Percentiles rank a stretch among this genome's conserved stretches.
phyloP scores from a whole-genome alignment of 768 basidiomycete genomes.

The Tephrocybe sp. region DNA sequence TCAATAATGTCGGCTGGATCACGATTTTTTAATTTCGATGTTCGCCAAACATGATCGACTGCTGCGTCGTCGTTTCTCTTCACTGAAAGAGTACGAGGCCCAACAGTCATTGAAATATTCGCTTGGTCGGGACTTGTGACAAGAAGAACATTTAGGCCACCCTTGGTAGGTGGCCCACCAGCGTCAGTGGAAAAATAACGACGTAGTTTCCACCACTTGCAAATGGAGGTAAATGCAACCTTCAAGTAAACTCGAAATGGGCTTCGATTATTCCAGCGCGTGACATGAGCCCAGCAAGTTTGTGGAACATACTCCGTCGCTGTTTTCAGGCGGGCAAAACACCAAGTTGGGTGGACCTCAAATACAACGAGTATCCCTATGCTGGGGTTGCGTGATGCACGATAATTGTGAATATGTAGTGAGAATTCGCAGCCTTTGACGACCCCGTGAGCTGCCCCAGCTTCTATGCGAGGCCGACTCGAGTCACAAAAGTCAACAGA shows the following conservation, averaged over 20 bases:
- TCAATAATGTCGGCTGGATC: conserved; percentile 42
- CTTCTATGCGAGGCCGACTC: conserved; percentile 45
- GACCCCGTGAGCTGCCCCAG: conserved; percentile 63
- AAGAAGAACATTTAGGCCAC: conserved; percentile 45
- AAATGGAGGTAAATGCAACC: conserved; percentile 44
- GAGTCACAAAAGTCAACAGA: conserved; percentile 40
- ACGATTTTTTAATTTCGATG: conserved; percentile 36
- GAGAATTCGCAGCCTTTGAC: conserved; percentile 63
- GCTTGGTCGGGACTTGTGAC: conserved; percentile 44
- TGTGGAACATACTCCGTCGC: conserved; percentile 27
- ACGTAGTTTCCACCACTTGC: conserved; percentile 44
- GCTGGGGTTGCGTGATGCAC: conserved; percentile 55
- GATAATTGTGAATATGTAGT: conserved; percentile 60
- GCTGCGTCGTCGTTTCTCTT: conserved; percentile 46
- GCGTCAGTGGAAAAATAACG: conserved; percentile 33
- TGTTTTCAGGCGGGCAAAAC: conserved; percentile 44
- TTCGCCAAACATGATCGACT: conserved; percentile 32
- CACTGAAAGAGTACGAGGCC: conserved; percentile 37
- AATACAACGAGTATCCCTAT: conserved; percentile 51
- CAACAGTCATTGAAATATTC: conserved; percentile 50
- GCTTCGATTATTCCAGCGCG: conserved; percentile 51
- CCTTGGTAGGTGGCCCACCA: conserved; percentile 31
- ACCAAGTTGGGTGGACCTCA: conserved; percentile 61
- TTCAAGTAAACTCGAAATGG: conserved; percentile 57
- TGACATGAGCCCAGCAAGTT: conserved; percentile 52